Evolutionary conservation across 2,329 filamentous ascomycete genomes (phyloP).

Genomic region (Cytospora piceae): DNA sequence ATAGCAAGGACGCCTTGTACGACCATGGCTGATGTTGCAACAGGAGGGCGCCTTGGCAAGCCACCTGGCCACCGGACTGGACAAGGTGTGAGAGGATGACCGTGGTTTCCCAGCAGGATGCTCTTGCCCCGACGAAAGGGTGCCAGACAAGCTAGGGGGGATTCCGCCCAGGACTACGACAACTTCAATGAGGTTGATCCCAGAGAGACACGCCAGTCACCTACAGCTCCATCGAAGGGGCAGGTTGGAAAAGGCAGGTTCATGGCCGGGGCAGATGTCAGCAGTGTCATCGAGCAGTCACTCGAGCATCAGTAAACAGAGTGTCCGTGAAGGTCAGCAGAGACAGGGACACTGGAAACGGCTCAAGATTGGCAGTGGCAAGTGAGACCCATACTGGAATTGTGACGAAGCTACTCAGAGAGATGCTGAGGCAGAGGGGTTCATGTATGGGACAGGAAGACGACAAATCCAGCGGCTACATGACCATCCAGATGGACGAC

Average conservation of each 20-base stretch:
- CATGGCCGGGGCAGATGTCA: conserved; percentile 9
- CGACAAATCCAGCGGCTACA: background rate
- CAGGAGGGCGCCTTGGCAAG: conserved; percentile 38
- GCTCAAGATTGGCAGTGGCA: conserved; percentile 33
- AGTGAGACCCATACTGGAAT: conserved; percentile 13
- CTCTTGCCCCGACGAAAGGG: conserved; percentile 22
- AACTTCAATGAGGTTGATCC: conserved; percentile 47
- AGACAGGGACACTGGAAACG: conserved; percentile 36
- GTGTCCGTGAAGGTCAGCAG: conserved; percentile 13
- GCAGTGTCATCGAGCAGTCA: conserved; percentile 13
- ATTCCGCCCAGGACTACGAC: conserved; percentile 31
- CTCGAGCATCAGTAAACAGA: conserved; percentile 2
- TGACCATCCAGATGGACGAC: background rate
- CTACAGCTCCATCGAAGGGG: conserved; percentile 44
- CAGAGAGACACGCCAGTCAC: conserved; percentile 51
- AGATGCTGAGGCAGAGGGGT: background rate
- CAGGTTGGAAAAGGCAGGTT: conserved; percentile 33
- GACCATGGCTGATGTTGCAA: conserved; percentile 32
- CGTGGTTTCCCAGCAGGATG: conserved; percentile 16
- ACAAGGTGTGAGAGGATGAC: conserved; percentile 40
- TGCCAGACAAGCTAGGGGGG: conserved; percentile 30
- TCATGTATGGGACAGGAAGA: background rate
- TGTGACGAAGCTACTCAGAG: conserved; percentile 9
- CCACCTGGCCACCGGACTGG: conserved; percentile 39
- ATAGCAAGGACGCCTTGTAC: conserved; percentile 23